Evolutionary conservation across 768 basidiomycete species (phyloP), one percentile per base, ranked within the genome.

Genomic region (Boletus patriciae): DNA sequence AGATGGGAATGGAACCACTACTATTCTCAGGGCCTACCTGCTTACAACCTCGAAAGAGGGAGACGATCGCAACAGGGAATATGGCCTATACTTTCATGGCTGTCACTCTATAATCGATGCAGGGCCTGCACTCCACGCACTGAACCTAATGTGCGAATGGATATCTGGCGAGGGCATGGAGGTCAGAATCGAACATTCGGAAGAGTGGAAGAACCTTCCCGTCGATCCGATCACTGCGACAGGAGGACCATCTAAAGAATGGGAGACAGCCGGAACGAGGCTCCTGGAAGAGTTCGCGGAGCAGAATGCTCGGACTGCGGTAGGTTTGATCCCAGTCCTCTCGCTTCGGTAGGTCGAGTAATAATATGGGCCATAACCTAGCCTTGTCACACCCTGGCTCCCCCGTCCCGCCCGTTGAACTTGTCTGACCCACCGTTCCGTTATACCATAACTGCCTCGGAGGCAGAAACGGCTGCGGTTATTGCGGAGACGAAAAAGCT

Each of bases 191-290:
- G 41, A 56, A 1, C 57, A 49, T 37, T 59, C 33, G 13, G 54
- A 66, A 31, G 68, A 71, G 36, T 67, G 67, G 67, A 61, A 54
- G 25, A 61, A 69, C 38, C 64, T 69, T 15, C 69, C 69, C 1
- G 57, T 59, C 5, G 69, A 70, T 23, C 67, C 64, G 6, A 57
- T 69, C 25, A 54, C 52, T 31, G 69, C 68, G 2, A 71, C 55
- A 0, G 68, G 69, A 10, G 67, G 68, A 5, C 53, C 34, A 9
- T 56, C 46, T n/a, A 15, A 50, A 3, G 61, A 54, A 19, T 70
- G 69, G 68, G 53, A 43, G 11, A 54, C 50, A 5, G 46, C 12
- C 2, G 69, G 66, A 18, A 27, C 4, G 5, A 46, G 15, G 25
- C 58, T 70, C 31, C 21, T 68, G 23, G 51, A 55, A 15, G 65